These are phyloP conservation scores for Hypoxylon rubiginosum DNA, from an alignment of 2,329 filamentous ascomycete genomes.

Conservation along the genomic window DNA sequence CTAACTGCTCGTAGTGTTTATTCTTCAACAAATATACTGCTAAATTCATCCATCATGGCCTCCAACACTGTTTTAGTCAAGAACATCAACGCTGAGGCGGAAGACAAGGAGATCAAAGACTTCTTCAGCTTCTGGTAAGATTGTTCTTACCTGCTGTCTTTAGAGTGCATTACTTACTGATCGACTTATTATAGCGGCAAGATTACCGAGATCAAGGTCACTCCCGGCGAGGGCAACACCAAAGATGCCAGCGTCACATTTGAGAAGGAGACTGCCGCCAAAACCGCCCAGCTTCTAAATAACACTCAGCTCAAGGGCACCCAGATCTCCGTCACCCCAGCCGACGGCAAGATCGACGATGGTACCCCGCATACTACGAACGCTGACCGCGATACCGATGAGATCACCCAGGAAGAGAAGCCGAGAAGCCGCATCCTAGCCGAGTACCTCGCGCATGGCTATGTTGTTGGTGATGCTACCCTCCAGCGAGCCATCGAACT, in stretches of 20 bases:
- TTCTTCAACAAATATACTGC: conserved; percentile 16
- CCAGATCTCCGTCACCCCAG: conserved; percentile 81
- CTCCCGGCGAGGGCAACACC: conserved; percentile 70
- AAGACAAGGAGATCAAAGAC: conserved; percentile 91
- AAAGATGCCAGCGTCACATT: conserved; percentile 95
- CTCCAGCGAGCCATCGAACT: conserved; percentile 88
- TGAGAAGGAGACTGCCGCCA: conserved; percentile 95
- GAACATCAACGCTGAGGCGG: conserved; percentile 86
- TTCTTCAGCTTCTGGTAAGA: conserved; percentile 96
- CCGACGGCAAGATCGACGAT: conserved; percentile 73
- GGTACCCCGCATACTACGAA: conserved; percentile 69
- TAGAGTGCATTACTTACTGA: background rate
- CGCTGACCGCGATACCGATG: conserved; percentile 71
- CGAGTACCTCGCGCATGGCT: conserved; percentile 96
- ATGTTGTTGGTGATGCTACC: conserved; percentile 80
- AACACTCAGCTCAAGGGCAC: conserved; percentile 94
- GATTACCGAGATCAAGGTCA: conserved; percentile 86
- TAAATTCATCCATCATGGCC: conserved; percentile 63
- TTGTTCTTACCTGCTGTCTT: conserved; percentile 10
- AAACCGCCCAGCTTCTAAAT: conserved; percentile 96
- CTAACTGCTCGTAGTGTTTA: conserved; percentile 17
- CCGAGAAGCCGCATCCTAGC: conserved; percentile 92
- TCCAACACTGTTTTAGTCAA: conserved; percentile 84
- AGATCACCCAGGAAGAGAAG: conserved; percentile 96
- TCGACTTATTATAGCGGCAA: conserved; percentile 75